Conservation (phyloP, 371 early-diverging fungal species). For the Mucor plumbeus region DNA sequence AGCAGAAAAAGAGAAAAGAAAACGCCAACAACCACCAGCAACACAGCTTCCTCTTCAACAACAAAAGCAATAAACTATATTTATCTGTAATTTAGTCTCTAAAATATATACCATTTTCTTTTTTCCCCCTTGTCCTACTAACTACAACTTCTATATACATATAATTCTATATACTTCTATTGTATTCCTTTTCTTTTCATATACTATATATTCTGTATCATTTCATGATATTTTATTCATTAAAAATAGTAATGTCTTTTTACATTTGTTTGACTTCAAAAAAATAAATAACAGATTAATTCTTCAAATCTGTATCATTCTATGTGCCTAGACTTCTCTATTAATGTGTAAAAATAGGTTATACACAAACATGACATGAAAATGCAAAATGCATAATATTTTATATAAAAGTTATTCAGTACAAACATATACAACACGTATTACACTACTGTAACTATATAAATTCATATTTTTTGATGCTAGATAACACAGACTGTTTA, state of each 20-base stretch:
- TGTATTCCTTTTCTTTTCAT: background rate
- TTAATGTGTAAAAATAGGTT: background rate
- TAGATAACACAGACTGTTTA: background rate
- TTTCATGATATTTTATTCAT: too few species aligned
- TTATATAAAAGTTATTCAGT: background rate
- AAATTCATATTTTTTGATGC: background rate
- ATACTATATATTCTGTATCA: too few species aligned
- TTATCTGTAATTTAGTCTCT: background rate
- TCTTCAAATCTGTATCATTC: background rate
- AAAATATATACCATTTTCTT: background rate
- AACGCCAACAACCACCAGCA: conserved; percentile 9
- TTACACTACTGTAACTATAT: background rate
- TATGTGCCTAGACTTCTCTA: background rate
- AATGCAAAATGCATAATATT: background rate
- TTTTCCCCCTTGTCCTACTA: background rate
- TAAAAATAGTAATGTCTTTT: background rate
- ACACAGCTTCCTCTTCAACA: background rate
- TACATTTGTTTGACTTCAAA: background rate
- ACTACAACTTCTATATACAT: background rate
- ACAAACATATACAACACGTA: background rate
- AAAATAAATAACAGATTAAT: background rate
- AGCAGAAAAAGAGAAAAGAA: conserved; percentile 46
- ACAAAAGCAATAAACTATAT: conserved; percentile 1
- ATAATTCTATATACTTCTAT: background rate
- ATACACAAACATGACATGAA: background rate